Conservation (phyloP, 805 yeast genomes). For the Lipomyces yamadae region DNA sequence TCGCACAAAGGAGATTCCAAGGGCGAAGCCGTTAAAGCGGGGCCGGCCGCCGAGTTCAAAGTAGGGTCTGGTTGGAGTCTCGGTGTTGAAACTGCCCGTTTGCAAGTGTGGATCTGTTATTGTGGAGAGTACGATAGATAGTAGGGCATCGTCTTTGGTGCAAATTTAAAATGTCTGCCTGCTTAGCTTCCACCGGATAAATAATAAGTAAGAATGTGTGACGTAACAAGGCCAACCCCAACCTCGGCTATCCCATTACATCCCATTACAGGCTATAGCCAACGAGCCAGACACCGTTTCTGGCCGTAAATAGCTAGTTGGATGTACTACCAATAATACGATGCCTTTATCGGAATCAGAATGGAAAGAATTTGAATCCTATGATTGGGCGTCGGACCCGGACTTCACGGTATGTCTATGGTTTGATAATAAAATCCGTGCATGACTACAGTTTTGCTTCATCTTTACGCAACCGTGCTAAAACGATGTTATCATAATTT, state of each 20-base stretch:
- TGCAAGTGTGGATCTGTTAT: conserved; percentile 8
- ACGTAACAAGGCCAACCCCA: not conserved
- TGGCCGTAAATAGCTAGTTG: not conserved
- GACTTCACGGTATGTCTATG: conserved; percentile 26
- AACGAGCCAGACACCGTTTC: too few relatives aligned
- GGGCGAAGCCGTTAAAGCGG: conserved; percentile 3
- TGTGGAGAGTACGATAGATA: conserved; percentile 10
- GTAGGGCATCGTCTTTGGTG: not conserved
- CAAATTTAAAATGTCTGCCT: not conserved
- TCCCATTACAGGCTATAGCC: not conserved
- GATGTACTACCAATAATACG: not conserved
- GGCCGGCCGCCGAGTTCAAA: conserved; percentile 6
- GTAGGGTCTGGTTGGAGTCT: not conserved
- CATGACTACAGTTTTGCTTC: too few relatives aligned
- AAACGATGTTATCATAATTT: not conserved
- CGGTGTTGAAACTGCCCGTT: not conserved
- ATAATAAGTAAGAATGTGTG: not conserved
- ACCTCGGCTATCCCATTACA: not conserved
- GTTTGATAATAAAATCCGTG: too few relatives aligned
- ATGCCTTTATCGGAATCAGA: conserved; percentile 21
- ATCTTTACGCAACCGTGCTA: not conserved
- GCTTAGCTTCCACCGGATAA: not conserved
- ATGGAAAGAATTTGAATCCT: conserved; percentile 27
- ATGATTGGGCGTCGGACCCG: conserved; percentile 28
- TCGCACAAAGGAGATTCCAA: conserved; percentile 14